Conservation (phyloP, 2,329 filamentous ascomycete genomes). For the Scedosporium minutisporum region DNA sequence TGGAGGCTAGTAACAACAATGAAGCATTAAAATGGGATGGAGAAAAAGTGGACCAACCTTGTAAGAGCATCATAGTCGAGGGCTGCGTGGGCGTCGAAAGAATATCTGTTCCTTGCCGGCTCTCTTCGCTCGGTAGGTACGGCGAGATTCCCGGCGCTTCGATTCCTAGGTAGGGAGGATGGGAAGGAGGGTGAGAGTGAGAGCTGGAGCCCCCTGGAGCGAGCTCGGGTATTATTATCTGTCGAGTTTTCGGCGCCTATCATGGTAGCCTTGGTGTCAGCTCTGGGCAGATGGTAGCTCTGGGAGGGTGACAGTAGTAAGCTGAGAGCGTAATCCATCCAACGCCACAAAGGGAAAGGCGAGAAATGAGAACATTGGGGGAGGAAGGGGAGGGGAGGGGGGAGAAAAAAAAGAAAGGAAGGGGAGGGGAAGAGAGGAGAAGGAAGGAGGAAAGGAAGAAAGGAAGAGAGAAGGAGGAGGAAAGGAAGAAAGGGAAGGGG, state of each 20-base stretch:
- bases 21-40: neutral
- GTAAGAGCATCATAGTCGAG: conserved; percentile 61
- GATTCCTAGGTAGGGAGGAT: conserved; percentile 51
- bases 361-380: neutral
- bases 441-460: no score
- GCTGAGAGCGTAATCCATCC: neutral
- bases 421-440: no score
- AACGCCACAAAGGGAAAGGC: neutral
- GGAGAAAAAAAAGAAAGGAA: no score
- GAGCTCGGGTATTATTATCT: conserved; percentile 13
- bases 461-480: no score
- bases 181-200: conserved; percentile 38
- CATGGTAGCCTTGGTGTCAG: conserved; percentile 4
- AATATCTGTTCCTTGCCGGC: conserved; percentile 58
- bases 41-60: conserved; percentile 43
- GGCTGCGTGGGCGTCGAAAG: conserved; percentile 51
- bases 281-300: neutral
- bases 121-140: conserved; percentile 41
- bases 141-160: conserved; percentile 54
- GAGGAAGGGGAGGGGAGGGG: neutral
- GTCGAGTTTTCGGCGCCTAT: conserved; percentile 8
- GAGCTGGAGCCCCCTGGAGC: conserved; percentile 34
- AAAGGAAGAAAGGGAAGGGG: no score
- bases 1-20: neutral
- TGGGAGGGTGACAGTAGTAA: neutral